Evolutionary conservation across 1,139 yeast genomes (phyloP), one percentile per base, ranked within the genome.

Genomic region (Candida sp.): DNA sequence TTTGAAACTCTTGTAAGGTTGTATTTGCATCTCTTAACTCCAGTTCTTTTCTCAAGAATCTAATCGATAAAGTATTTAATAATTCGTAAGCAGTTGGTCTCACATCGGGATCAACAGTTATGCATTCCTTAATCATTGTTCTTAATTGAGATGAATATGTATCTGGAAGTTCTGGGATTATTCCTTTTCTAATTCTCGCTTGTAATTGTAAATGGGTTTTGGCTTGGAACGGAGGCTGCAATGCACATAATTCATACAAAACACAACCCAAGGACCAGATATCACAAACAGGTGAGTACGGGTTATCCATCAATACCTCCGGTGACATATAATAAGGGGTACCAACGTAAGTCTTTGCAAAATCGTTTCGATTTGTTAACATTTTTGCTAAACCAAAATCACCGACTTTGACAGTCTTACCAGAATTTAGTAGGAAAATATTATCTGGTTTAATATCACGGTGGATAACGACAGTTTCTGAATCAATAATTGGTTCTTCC

Each of bases 221-320:
- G 2, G 98, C 98, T 55, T 87, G 93, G 58, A 93, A 93, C 5
- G 99, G 99, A 0, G 98, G 98, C 52, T 79, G 84, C 44, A 89
- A 71, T 0, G 95, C 77, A 61, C 98, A 91, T 47, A 93, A 71
- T 58, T 93, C 99, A 63, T 84, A 93, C 47, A 93, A 76, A 1
- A 91, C 97, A 66, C 99, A 93, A 0, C 95, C 95, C 35, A 86
- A 73, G 3, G 88, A 77, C 84, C 84, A 73, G 33, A 73, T 70
- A 56, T 87, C 95, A 56, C 90, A 83, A n/a, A 84, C 86, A 2
- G 93, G 90, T 7, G 87, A 81, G 51, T 84, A 86, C 0, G 95
- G 93, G 53, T 82, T 76, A 56, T 85, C 93, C 73, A 81, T 75
- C 38, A 87, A 70, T 5, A 87, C 89, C 57, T 87, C 95, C 0